Evolutionary conservation across 192 early-diverging fungal genomes (phyloP).

Genomic region (Gamsiella multidivaricata): DNA sequence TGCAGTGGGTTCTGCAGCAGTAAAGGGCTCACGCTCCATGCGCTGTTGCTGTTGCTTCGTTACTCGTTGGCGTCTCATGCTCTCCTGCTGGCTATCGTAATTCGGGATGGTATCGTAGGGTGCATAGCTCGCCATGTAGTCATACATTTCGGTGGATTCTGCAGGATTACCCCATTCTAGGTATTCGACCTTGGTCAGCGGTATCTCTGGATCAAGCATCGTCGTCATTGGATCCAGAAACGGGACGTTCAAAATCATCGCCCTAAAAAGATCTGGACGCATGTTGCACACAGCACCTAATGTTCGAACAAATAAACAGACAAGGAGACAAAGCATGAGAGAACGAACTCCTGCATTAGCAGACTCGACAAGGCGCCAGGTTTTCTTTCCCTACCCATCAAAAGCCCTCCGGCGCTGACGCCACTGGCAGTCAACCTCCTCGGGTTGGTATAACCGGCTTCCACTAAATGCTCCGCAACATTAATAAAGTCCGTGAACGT

Average conservation of each 20-base stretch:
- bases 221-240: constrained; percentile 90
- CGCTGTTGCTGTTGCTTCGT: neutral
- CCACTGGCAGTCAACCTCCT: constrained; percentile 73
- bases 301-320: constrained; percentile 2
- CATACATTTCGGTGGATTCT: constrained; percentile 61
- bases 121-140: constrained; percentile 67
- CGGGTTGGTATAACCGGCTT: constrained; percentile 65
- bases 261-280: constrained; percentile 75
- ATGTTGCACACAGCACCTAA: constrained; percentile 57
- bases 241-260: constrained; percentile 80
- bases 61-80: neutral
- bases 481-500: constrained; percentile 78
- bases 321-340: neutral
- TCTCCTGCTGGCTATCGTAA: constrained; percentile 1
- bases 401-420: constrained; percentile 81
- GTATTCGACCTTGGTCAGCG: constrained; percentile 77
- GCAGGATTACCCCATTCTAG: constrained; percentile 83
- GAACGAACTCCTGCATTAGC: neutral
- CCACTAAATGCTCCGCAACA: constrained; percentile 72
- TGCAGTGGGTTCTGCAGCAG: neutral
- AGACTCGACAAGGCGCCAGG: neutral
- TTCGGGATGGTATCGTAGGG: constrained; percentile 76
- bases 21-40: neutral
- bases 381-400: constrained; percentile 62
- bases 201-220: constrained; percentile 80